phyloP scores from a whole-genome alignment of 495 filamentous ascomycete genomes.

The Podospora fimiseda region DNA sequence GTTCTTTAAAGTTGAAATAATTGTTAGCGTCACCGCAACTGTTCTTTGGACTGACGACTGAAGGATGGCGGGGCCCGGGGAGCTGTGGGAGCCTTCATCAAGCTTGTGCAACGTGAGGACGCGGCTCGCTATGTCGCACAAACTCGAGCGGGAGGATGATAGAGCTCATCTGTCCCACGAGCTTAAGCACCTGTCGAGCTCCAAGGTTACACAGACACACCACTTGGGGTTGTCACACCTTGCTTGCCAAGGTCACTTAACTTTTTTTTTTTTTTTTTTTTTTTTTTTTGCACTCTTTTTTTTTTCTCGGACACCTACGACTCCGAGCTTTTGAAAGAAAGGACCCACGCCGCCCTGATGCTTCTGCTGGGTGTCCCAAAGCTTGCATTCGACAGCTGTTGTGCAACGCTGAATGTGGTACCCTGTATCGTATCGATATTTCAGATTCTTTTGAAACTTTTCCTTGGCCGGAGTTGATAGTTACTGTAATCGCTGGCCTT shows the following conservation, averaged over 20 bases:
- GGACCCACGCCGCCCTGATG: not conserved
- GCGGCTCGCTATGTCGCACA: not conserved
- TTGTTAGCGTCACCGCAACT: constrained; percentile 10
- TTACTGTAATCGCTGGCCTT: no score
- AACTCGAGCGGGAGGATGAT: not conserved
- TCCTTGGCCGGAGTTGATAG: no score
- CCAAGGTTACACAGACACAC: constrained; percentile 1
- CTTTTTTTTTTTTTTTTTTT: no score
- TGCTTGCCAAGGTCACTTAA: not conserved
- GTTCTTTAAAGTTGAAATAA: constrained; percentile 1
- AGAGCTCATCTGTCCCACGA: not conserved
- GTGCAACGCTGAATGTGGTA: not conserved
- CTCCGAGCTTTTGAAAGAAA: no score
- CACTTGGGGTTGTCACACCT: not conserved
- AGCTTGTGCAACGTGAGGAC: not conserved
- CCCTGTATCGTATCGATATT: not conserved
- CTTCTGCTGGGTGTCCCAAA: constrained; percentile 2
- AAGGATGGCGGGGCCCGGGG: not conserved
- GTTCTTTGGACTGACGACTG: not conserved
- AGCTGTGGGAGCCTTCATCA: not conserved
- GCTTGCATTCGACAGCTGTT: not conserved
- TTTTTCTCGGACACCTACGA: no score
- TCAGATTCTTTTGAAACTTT: no score
- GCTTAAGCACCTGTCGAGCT: not conserved
- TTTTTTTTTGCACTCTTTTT: no score